Evolutionary conservation across 2,329 filamentous ascomycete species (phyloP).

Genomic region (Colletotrichum liaoningense): DNA sequence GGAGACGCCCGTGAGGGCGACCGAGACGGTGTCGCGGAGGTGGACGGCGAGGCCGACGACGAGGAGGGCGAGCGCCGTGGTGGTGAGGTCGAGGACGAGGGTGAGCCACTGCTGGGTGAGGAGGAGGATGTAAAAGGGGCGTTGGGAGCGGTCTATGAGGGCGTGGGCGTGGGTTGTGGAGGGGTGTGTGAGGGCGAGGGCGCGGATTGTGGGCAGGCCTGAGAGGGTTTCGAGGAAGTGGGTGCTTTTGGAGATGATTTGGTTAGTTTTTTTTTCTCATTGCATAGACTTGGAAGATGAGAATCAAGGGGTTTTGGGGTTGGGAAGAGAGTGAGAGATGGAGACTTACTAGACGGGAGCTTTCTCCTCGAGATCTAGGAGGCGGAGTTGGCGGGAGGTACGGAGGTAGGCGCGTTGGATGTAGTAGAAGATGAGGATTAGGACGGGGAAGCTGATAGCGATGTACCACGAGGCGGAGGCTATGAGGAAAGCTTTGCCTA

Average conservation of each 20-base stretch:
- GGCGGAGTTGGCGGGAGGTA: constrained; percentile 55
- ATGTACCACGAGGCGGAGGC: constrained; percentile 52
- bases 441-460: constrained; percentile 47
- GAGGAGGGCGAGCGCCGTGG: constrained; percentile 57
- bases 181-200: constrained; percentile 62
- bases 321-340: constrained; percentile 29
- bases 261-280: not conserved
- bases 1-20: constrained; percentile 40
- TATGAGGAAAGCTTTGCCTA: constrained; percentile 54
- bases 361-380: constrained; percentile 56
- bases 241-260: constrained; percentile 33
- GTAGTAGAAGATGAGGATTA: constrained; percentile 42
- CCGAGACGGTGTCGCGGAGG: constrained; percentile 26
- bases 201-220: constrained; percentile 62
- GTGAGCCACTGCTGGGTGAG: constrained; percentile 69
- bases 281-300: not conserved
- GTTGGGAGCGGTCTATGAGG: constrained; percentile 65
- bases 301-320: constrained; percentile 1
- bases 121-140: constrained; percentile 67
- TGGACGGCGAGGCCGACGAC: constrained; percentile 58
- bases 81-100: constrained; percentile 61
- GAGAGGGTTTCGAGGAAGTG: constrained; percentile 59
- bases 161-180: constrained; percentile 56
- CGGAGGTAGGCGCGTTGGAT: constrained; percentile 53
- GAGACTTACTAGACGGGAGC: constrained; percentile 50